Conservation (phyloP, 208 protist species). For the Wallacemonas sp. region DNA sequence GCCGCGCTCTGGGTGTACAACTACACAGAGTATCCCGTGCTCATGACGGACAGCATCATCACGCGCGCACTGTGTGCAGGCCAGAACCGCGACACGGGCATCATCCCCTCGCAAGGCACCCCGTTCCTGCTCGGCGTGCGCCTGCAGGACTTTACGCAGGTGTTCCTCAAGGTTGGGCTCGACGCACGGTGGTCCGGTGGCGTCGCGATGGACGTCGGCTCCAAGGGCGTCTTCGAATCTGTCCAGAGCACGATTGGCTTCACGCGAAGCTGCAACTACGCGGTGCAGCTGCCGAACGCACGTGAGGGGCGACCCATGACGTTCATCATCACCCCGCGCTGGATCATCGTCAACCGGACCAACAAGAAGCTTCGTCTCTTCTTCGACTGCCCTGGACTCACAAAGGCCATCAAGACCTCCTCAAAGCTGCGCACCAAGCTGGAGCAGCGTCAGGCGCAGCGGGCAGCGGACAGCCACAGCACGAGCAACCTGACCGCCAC, state of each 20-base stretch:
- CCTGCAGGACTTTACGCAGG: constrained; percentile 50
- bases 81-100: constrained; percentile 57
- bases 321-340: constrained; percentile 70
- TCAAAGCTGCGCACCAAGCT: constrained; percentile 8
- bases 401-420: constrained; percentile 25
- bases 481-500: background rate
- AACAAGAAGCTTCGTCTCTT: constrained; percentile 58
- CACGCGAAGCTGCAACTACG: constrained; percentile 79
- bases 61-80: constrained; percentile 55
- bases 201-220: constrained; percentile 59
- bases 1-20: constrained; percentile 81
- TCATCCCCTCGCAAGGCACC: constrained; percentile 71
- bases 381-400: constrained; percentile 48
- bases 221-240: constrained; percentile 65
- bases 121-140: constrained; percentile 74
- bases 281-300: constrained; percentile 67
- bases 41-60: constrained; percentile 52
- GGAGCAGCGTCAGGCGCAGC: constrained; percentile 16
- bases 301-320: constrained; percentile 66
- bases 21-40: constrained; percentile 76
- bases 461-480: constrained; percentile 18
- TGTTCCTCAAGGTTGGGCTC: constrained; percentile 63
- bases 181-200: constrained; percentile 68
- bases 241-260: constrained; percentile 33
- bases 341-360: constrained; percentile 78